Percentiles rank a stretch among this genome's conserved stretches.
Evolutionary conservation across 2,329 filamentous ascomycete genomes (phyloP).

Genomic region (Exutisphaerella laricina): DNA sequence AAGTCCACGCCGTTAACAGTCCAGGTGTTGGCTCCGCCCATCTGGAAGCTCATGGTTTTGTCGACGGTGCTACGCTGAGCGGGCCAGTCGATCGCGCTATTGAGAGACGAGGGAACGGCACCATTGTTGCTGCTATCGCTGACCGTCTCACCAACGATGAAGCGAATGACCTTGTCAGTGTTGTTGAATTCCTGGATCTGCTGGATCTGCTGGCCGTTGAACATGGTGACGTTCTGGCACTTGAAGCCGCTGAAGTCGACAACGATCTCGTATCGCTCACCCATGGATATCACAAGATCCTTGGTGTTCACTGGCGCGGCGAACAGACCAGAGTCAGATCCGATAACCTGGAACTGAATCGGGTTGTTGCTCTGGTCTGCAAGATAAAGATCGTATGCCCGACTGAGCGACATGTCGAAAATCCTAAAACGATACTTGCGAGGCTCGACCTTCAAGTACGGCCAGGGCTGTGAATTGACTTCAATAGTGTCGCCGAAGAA

Average conservation of each 20-base stretch:
- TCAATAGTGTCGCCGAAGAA: slow-evolving; percentile 55
- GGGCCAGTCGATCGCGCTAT: slow-evolving; percentile 31
- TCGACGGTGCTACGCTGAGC: slow-evolving; percentile 35
- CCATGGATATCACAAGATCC: slow-evolving; percentile 48
- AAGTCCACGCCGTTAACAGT: slow-evolving; percentile 50
- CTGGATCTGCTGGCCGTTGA: slow-evolving; percentile 23
- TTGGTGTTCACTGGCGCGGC: slow-evolving; percentile 40
- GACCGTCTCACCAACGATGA: slow-evolving; percentile 43
- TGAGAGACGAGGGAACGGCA: slow-evolving; percentile 34
- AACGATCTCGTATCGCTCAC: slow-evolving; percentile 54
- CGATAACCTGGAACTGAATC: slow-evolving; percentile 50
- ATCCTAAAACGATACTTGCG: slow-evolving; percentile 56
- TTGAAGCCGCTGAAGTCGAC: slow-evolving; percentile 50
- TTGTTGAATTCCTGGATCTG: slow-evolving; percentile 47
- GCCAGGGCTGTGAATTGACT: slow-evolving; percentile 57
- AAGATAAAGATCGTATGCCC: slow-evolving; percentile 48
- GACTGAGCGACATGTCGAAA: slow-evolving; percentile 47
- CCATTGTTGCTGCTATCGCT: slow-evolving; percentile 37
- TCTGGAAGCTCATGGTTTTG: slow-evolving; percentile 45
- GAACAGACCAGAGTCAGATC: slow-evolving; percentile 50
- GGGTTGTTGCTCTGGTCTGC: slow-evolving; percentile 33
- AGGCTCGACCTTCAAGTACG: slow-evolving; percentile 53
- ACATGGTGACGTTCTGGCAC: slow-evolving; percentile 41
- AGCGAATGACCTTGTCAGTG: slow-evolving; percentile 50
- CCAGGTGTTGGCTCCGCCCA: slow-evolving; percentile 39